phyloP scores from a whole-genome alignment of 208 protist genomes.

The Trypanosoma grayi region DNA sequence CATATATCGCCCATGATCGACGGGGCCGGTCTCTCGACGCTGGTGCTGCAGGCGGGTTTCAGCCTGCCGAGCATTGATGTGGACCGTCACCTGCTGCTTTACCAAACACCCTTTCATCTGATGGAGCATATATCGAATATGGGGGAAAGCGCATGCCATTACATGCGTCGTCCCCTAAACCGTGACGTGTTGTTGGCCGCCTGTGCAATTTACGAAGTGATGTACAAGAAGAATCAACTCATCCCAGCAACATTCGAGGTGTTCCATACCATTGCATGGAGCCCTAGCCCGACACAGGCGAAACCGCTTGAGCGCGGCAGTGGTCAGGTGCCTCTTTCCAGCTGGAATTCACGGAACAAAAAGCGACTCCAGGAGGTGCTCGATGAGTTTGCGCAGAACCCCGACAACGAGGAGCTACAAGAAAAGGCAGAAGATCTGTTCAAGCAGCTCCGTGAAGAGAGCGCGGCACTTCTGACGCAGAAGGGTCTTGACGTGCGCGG shows the following conservation, averaged over 20 bases:
- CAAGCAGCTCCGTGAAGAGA: conserved; percentile 68
- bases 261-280: conserved; percentile 90
- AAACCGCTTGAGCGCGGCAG: conserved; percentile 82
- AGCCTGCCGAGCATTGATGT: conserved; percentile 90
- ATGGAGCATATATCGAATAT: conserved; percentile 89
- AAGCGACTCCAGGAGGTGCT: conserved; percentile 70
- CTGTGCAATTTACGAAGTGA: conserved; percentile 76
- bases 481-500: conserved; percentile 53
- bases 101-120: conserved; percentile 87
- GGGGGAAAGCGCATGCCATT: conserved; percentile 85
- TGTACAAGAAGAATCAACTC: conserved; percentile 85
- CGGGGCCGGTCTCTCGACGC: conserved; percentile 72
- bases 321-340: conserved; percentile 66
- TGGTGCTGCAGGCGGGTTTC: conserved; percentile 88
- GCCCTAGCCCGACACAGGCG: conserved; percentile 77
- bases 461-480: conserved; percentile 56
- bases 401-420: conserved; percentile 62
- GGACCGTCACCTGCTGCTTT: conserved; percentile 85
- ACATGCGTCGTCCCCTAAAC: conserved; percentile 57
- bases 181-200: conserved; percentile 73
- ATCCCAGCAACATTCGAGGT: conserved; percentile 91
- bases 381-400: conserved; percentile 84
- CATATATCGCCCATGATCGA: conserved; percentile 92
- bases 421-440: conserved; percentile 73
- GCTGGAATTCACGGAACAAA: conserved; percentile 69